A percentile compares a stretch with the other conserved stretches of the same genome.
These are phyloP conservation scores for Pseudogymnoascus verrucosus DNA, from an alignment of 2,329 filamentous ascomycete species.

Conservation along the genomic window DNA sequence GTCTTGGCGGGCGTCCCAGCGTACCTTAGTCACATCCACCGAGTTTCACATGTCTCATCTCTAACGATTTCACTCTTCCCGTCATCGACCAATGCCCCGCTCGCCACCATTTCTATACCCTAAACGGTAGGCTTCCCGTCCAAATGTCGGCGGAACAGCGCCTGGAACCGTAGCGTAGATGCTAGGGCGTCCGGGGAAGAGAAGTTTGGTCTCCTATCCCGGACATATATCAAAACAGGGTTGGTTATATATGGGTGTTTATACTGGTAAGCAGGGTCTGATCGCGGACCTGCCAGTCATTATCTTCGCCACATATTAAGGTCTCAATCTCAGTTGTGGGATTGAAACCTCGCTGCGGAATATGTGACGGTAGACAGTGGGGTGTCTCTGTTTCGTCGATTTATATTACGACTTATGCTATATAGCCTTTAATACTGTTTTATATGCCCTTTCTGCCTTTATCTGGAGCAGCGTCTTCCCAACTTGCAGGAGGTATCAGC, in stretches of 20 bases:
- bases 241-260: slow-evolving; percentile 6
- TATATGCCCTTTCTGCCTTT: slow-evolving; percentile 2
- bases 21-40: slow-evolving; percentile 7
- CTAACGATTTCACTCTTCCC: slow-evolving; percentile 20
- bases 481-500: slow-evolving; percentile 2
- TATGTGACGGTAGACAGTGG: slow-evolving; percentile 1
- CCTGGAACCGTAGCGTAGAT: slow-evolving; percentile 3
- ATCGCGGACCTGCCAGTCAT: slow-evolving; percentile 2
- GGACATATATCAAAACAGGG: background rate
- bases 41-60: background rate
- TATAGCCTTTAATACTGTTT: slow-evolving; percentile 9
- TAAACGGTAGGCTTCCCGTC: background rate
- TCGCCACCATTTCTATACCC: background rate
- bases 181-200: slow-evolving; percentile 5
- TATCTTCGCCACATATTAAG: slow-evolving; percentile 8
- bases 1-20: slow-evolving; percentile 1
- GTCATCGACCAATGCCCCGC: background rate
- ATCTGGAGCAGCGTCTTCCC: slow-evolving; percentile 1
- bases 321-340: slow-evolving; percentile 1
- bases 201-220: slow-evolving; percentile 1
- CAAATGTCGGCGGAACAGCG: background rate
- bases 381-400: slow-evolving; percentile 6
- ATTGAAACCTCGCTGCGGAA: slow-evolving; percentile 5
- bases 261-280: slow-evolving; percentile 6
- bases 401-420: slow-evolving; percentile 6